Conservation (phyloP, 2,329 filamentous ascomycete species). For the Diaporthe citriasiana region DNA sequence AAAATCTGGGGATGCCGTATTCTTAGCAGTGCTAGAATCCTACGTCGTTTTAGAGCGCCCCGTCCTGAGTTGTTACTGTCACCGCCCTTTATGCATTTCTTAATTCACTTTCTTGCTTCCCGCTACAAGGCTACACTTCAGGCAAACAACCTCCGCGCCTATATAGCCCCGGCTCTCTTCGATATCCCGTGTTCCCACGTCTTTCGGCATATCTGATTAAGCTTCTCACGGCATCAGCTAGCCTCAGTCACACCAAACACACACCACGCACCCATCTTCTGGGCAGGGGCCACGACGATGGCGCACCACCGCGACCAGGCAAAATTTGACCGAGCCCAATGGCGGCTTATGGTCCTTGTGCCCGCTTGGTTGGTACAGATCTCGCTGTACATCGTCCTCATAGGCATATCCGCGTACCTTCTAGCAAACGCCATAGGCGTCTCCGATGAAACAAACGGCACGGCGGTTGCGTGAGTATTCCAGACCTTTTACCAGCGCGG, state of each 20-base stretch:
- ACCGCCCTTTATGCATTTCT: constrained; percentile 33
- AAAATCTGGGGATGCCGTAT: constrained; percentile 37
- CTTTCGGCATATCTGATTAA: constrained; percentile 11
- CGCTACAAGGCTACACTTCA: background rate
- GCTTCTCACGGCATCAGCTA: constrained; percentile 29
- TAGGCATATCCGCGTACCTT: constrained; percentile 68
- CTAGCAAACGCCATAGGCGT: constrained; percentile 62
- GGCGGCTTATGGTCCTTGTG: constrained; percentile 62
- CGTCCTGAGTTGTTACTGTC: constrained; percentile 24
- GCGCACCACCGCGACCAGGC: constrained; percentile 63
- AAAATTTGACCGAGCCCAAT: constrained; percentile 66
- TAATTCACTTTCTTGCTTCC: background rate
- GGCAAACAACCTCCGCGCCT: background rate
- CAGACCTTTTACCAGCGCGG: background rate
- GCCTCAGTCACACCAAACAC: background rate
- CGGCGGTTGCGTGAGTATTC: constrained; percentile 54
- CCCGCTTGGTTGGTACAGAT: constrained; percentile 67
- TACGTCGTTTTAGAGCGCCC: constrained; percentile 30
- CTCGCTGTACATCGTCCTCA: constrained; percentile 59
- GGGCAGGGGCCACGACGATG: constrained; percentile 48
- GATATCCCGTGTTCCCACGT: background rate
- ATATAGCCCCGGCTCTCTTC: constrained; percentile 14
- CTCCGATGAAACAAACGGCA: constrained; percentile 57
- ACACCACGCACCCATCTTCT: constrained; percentile 10
- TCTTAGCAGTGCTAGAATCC: constrained; percentile 35